Conservation (phyloP, 139 green algal species). For the Volvox africanus region DNA sequence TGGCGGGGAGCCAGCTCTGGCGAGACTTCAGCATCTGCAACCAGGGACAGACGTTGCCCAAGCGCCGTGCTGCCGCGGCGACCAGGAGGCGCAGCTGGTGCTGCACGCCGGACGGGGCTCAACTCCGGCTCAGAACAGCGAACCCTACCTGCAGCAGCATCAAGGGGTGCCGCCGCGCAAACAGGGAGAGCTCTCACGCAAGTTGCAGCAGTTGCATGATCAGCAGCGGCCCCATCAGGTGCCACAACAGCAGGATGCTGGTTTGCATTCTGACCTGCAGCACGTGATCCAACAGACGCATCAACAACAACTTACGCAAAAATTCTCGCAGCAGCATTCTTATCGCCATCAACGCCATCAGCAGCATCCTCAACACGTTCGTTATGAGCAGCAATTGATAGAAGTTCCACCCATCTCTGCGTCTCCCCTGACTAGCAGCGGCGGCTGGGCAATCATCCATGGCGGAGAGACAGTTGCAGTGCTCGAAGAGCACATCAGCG, state of each 20-base stretch:
- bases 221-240: not conserved
- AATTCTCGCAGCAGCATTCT: not conserved
- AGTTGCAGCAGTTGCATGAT: constrained; percentile 4
- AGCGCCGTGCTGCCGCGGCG: too few relatives aligned
- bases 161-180: not conserved
- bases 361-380: not conserved
- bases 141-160: not conserved
- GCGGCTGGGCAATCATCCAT: constrained; percentile 34
- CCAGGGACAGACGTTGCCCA: too few relatives aligned
- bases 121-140: too few relatives aligned
- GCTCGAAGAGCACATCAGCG: not conserved
- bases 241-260: not conserved
- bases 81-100: too few relatives aligned
- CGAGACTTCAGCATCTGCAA: too few relatives aligned
- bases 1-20: not conserved
- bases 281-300: not conserved
- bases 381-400: not conserved
- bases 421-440: not conserved
- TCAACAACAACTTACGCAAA: not conserved
- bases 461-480: not conserved
- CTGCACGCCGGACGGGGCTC: not conserved
- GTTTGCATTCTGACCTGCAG: too few relatives aligned
- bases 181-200: not conserved
- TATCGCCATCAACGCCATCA: not conserved
- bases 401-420: not conserved